A percentile compares a stretch with the other conserved stretches of the same genome.
Evolutionary conservation across 495 filamentous ascomycete species (phyloP).

Genomic region (Tetracladium setigerum): DNA sequence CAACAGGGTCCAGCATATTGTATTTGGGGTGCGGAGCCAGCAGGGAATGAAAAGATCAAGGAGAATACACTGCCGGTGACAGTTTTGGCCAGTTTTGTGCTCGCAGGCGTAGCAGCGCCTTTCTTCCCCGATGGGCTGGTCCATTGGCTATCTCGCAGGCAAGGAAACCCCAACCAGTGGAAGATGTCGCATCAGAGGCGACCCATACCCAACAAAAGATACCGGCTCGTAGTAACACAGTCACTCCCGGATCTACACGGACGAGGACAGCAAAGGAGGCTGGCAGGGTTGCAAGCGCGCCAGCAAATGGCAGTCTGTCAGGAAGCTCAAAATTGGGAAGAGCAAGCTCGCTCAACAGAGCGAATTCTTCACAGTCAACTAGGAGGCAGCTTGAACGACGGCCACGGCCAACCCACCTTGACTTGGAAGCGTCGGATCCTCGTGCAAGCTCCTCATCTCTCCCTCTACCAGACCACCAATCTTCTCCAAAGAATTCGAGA

Average conservation of each 20-base stretch:
- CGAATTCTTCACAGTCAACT: slow-evolving; percentile 17
- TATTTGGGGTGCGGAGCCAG: slow-evolving; percentile 56
- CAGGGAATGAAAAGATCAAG: slow-evolving; percentile 58
- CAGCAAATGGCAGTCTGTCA: slow-evolving; percentile 2
- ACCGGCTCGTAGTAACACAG: slow-evolving; percentile 51
- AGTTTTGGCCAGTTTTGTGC: slow-evolving; percentile 61
- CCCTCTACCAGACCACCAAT: slow-evolving; percentile 50
- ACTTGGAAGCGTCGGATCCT: slow-evolving; percentile 37
- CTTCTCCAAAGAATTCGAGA: slow-evolving; percentile 32
- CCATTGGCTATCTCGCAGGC: slow-evolving; percentile 69
- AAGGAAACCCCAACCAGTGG: slow-evolving; percentile 51
- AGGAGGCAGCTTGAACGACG: slow-evolving; percentile 22
- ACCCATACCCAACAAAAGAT: slow-evolving; percentile 34
- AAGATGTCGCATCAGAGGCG: slow-evolving; percentile 48
- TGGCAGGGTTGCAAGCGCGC: slow-evolving; percentile 25
- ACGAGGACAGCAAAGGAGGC: slow-evolving; percentile 20
- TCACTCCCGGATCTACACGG: slow-evolving; percentile 26
- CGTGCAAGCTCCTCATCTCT: slow-evolving; percentile 58
- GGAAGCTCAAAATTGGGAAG: slow-evolving; percentile 7
- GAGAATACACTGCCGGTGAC: slow-evolving; percentile 69
- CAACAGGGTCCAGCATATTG: slow-evolving; percentile 73
- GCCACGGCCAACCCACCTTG: slow-evolving; percentile 27
- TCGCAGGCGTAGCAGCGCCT: slow-evolving; percentile 51
- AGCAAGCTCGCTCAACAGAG: slow-evolving; percentile 14
- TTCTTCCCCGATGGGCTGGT: slow-evolving; percentile 51